Percentiles rank a stretch among this genome's conserved stretches.
Conservation (phyloP, 148 eudicot species). For the Nepenthes mirabilis region DNA sequence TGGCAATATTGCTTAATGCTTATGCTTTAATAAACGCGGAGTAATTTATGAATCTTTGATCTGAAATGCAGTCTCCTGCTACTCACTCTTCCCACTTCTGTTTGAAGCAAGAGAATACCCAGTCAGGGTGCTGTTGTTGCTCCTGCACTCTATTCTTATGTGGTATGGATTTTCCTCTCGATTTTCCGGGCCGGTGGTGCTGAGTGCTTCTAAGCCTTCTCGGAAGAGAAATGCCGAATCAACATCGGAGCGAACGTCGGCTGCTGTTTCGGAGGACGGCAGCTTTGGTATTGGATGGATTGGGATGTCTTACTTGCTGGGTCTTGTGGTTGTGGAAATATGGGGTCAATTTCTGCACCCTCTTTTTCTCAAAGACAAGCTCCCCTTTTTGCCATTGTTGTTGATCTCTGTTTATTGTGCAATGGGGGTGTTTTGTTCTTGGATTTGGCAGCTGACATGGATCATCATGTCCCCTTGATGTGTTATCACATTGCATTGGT, state of each 20-base stretch:
- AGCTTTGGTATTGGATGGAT: conserved; percentile 40
- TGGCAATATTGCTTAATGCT: too few species aligned
- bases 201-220: conserved; percentile 12
- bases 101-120: conserved; percentile 88
- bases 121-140: conserved; percentile 53
- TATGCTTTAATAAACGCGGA: neutral
- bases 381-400: conserved; percentile 82
- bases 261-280: conserved; percentile 8
- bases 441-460: conserved; percentile 74
- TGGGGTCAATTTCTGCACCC: conserved; percentile 84
- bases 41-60: neutral
- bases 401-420: conserved; percentile 62
- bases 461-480: conserved; percentile 26
- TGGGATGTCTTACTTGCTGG: conserved; percentile 45
- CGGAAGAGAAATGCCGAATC: conserved; percentile 10
- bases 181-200: conserved; percentile 16
- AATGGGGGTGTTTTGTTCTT: conserved; percentile 69
- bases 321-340: conserved; percentile 57
- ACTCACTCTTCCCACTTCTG: conserved; percentile 93
- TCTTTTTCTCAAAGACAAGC: conserved; percentile 34
- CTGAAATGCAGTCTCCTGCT: conserved; percentile 51
- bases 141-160: conserved; percentile 41
- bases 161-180: conserved; percentile 56
- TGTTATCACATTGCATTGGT: neutral
- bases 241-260: conserved; percentile 5